Percentiles rank a stretch among this genome's conserved stretches.
phyloP scores from a whole-genome alignment of 2,329 filamentous ascomycete genomes.

The Xylaria sp. region DNA sequence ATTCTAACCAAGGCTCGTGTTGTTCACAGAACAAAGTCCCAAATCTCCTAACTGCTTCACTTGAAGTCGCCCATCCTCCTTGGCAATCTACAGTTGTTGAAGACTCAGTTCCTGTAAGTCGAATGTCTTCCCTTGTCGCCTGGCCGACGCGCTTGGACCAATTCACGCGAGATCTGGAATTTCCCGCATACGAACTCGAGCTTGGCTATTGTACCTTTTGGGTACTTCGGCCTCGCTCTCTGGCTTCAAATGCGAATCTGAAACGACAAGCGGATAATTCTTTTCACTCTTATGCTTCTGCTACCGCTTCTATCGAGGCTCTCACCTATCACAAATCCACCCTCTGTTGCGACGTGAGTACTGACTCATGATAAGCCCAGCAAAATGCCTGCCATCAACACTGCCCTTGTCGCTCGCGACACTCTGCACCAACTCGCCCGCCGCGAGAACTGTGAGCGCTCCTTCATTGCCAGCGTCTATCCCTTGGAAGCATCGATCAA shows the following conservation, averaged over 20 bases:
- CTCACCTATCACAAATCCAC: not conserved
- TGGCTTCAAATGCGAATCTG: not conserved
- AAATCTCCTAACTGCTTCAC: slow-evolving; percentile 39
- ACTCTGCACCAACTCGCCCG: slow-evolving; percentile 46
- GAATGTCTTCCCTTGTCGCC: slow-evolving; percentile 35
- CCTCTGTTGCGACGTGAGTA: slow-evolving; percentile 31
- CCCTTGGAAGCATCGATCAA: not conserved
- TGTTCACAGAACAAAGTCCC: slow-evolving; percentile 48
- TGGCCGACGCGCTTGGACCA: slow-evolving; percentile 30
- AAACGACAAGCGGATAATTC: not conserved
- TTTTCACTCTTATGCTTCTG: not conserved
- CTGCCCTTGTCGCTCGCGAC: slow-evolving; percentile 51
- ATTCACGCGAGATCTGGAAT: slow-evolving; percentile 11
- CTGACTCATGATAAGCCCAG: slow-evolving; percentile 37
- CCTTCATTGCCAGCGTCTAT: slow-evolving; percentile 1
- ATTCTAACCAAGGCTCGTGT: slow-evolving; percentile 50
- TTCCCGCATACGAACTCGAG: slow-evolving; percentile 8
- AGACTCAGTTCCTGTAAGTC: slow-evolving; percentile 33
- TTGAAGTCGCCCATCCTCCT: slow-evolving; percentile 36
- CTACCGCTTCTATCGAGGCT: not conserved
- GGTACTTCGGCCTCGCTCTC: not conserved
- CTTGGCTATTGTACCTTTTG: slow-evolving; percentile 10
- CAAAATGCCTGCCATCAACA: slow-evolving; percentile 52
- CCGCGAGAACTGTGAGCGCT: slow-evolving; percentile 49
- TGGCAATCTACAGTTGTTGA: slow-evolving; percentile 17